These are phyloP conservation scores for Lactarius hengduanensis DNA, from an alignment of 768 basidiomycete species.

Conservation along the genomic window DNA sequence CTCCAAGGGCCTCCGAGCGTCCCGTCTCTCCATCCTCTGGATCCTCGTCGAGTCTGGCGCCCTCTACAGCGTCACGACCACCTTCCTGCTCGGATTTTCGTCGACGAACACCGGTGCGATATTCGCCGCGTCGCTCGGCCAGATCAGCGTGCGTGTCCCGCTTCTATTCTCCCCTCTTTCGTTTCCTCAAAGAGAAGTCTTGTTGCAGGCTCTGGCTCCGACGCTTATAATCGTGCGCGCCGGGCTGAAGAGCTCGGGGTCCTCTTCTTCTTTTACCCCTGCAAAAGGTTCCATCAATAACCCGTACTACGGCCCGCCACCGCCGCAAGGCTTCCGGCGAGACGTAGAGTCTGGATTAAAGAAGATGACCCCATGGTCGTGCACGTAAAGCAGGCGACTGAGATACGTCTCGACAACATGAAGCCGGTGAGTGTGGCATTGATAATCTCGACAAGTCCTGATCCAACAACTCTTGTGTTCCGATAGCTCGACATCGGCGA, in stretches of 20 bases:
- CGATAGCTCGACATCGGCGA: neutral
- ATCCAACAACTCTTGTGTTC: neutral
- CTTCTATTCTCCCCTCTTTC: neutral
- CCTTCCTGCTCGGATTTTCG: slow-evolving; percentile 18
- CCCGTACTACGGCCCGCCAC: neutral
- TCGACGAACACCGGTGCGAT: slow-evolving; percentile 8
- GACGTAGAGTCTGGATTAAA: slow-evolving; percentile 1
- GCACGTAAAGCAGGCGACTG: slow-evolving; percentile 15
- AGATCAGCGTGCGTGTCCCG: slow-evolving; percentile 19
- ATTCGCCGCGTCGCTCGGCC: slow-evolving; percentile 14
- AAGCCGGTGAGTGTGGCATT: neutral
- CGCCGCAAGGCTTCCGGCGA: neutral
- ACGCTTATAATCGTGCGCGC: slow-evolving; percentile 19
- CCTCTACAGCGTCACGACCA: slow-evolving; percentile 17
- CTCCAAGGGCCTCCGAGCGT: neutral
- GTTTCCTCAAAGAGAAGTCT: neutral
- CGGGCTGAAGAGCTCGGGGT: neutral
- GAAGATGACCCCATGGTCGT: neutral
- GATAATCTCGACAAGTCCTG: neutral
- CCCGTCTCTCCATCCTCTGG: slow-evolving; percentile 19
- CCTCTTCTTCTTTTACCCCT: neutral
- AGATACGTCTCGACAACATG: slow-evolving; percentile 4
- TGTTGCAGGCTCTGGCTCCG: slow-evolving; percentile 13
- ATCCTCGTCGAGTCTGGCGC: slow-evolving; percentile 26
- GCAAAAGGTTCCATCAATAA: slow-evolving; percentile 10